A percentile compares a stretch with the other conserved stretches of the same genome.
These are phyloP conservation scores for Scheffersomyces parashehatae DNA, from an alignment of 1,139 yeast genomes.

Conservation along the genomic window DNA sequence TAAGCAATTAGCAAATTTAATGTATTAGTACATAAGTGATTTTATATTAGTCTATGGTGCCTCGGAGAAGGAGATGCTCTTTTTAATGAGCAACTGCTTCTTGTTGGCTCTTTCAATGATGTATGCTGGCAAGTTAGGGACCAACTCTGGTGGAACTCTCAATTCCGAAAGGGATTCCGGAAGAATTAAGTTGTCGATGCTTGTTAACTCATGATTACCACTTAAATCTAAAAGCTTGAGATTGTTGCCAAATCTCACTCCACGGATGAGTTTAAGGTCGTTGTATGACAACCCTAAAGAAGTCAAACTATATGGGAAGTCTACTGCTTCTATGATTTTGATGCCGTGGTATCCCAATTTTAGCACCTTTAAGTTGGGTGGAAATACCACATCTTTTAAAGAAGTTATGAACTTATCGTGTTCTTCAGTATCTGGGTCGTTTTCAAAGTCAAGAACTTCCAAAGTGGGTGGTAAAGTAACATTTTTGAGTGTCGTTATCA, in stretches of 20 bases:
- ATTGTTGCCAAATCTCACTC: conserved; percentile 37
- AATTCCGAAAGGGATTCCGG: conserved; percentile 42
- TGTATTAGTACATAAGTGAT: conserved; percentile 5
- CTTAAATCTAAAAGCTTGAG: conserved; percentile 40
- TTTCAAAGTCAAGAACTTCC: conserved; percentile 43
- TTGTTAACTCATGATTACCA: conserved; percentile 44
- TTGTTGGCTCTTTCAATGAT: conserved; percentile 45
- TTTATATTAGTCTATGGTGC: conserved; percentile 2
- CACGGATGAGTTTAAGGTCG: conserved; percentile 40
- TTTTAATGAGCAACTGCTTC: conserved; percentile 29
- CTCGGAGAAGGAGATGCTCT: conserved; percentile 5
- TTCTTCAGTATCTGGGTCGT: conserved; percentile 45
- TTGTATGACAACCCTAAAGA: conserved; percentile 40
- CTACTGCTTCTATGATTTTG: conserved; percentile 39
- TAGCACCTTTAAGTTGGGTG: conserved; percentile 36
- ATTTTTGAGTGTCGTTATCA: conserved; percentile 47
- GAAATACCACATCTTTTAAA: conserved; percentile 44
- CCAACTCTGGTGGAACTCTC: conserved; percentile 36
- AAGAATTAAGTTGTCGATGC: conserved; percentile 38
- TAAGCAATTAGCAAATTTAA: conserved; percentile 1
- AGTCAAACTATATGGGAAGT: conserved; percentile 37
- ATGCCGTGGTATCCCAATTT: conserved; percentile 45
- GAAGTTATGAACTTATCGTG: conserved; percentile 46
- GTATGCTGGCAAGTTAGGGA: conserved; percentile 39
- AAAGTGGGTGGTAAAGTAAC: conserved; percentile 41